Evolutionary conservation across 345 rosid genomes (phyloP).

Genomic region (Murraya koenigii): DNA sequence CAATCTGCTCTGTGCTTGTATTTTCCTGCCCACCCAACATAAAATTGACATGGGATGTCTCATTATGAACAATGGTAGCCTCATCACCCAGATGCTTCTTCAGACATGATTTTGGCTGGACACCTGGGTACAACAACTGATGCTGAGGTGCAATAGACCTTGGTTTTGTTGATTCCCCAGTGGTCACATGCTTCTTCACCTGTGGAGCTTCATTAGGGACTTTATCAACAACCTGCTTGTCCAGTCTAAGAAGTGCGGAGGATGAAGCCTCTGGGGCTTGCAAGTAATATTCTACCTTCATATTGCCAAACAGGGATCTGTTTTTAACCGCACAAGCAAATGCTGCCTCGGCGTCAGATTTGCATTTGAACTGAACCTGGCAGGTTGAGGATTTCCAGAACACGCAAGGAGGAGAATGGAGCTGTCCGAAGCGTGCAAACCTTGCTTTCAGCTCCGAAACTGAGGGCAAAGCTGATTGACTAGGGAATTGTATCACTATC

Average conservation of each 20-base stretch:
- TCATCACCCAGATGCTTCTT: conserved; percentile 41
- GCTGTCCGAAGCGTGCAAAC: conserved; percentile 51
- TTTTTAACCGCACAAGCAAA: conserved; percentile 32
- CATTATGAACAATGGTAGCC: neutral
- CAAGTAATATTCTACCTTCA: conserved; percentile 36
- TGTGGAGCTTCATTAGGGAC: conserved; percentile 3
- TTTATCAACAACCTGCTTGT: conserved; percentile 8
- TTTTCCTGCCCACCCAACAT: conserved; percentile 42
- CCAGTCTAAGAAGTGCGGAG: conserved; percentile 27
- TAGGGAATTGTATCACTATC: conserved; percentile 52
- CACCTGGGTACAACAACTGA: conserved; percentile 1
- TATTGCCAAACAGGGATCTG: conserved; percentile 36
- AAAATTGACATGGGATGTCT: conserved; percentile 27
- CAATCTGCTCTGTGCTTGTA: conserved; percentile 30
- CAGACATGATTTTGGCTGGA: conserved; percentile 43
- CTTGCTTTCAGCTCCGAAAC: conserved; percentile 50
- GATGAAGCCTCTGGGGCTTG: conserved; percentile 38
- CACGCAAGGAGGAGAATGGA: conserved; percentile 41
- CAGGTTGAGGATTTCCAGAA: conserved; percentile 53
- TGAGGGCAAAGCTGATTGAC: conserved; percentile 40
- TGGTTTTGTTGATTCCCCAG: neutral
- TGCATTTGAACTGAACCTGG: conserved; percentile 46
- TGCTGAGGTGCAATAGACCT: neutral
- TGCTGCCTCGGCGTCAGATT: conserved; percentile 45
- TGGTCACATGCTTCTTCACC: neutral